phyloP scores from a whole-genome alignment of 2,329 filamentous ascomycete genomes.

The Tolypocladium capitatum region DNA sequence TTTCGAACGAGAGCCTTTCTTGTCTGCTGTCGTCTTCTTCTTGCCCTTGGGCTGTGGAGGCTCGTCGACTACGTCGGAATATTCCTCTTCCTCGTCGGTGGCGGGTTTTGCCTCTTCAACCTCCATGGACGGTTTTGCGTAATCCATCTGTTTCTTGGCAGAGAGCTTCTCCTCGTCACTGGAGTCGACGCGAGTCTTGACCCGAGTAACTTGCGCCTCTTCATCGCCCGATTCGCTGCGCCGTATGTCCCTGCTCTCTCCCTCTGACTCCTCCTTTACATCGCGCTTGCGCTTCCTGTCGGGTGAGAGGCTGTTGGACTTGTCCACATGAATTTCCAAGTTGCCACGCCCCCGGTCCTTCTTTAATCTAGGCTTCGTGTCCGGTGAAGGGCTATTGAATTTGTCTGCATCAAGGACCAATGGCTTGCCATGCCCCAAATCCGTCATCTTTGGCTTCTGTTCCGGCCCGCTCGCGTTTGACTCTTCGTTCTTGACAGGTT shows the following conservation, averaged over 20 bases:
- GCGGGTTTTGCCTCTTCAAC: conserved; percentile 9
- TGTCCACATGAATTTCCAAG: neutral
- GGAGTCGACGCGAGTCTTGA: neutral
- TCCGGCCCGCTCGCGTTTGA: neutral
- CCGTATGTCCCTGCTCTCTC: conserved; percentile 6
- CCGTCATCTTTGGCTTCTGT: conserved; percentile 5
- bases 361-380: conserved; percentile 3
- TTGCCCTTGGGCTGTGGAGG: conserved; percentile 44
- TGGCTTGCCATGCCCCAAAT: neutral
- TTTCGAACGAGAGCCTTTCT: conserved; percentile 17
- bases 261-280: conserved; percentile 4
- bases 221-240: conserved; percentile 5
- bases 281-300: conserved; percentile 4
- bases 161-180: conserved; percentile 5
- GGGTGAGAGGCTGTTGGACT: neutral
- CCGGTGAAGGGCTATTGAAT: neutral
- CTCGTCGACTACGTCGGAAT: conserved; percentile 57
- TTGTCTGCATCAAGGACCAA: neutral
- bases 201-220: neutral
- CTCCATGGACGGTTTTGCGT: conserved; percentile 6
- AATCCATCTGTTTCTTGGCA: conserved; percentile 3
- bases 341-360: conserved; percentile 2
- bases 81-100: conserved; percentile 24
- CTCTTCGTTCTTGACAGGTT: conserved; percentile 18
- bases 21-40: conserved; percentile 26